These are phyloP conservation scores for Fomitopsis serialis DNA, from an alignment of 768 basidiomycete species.

Conservation along the genomic window DNA sequence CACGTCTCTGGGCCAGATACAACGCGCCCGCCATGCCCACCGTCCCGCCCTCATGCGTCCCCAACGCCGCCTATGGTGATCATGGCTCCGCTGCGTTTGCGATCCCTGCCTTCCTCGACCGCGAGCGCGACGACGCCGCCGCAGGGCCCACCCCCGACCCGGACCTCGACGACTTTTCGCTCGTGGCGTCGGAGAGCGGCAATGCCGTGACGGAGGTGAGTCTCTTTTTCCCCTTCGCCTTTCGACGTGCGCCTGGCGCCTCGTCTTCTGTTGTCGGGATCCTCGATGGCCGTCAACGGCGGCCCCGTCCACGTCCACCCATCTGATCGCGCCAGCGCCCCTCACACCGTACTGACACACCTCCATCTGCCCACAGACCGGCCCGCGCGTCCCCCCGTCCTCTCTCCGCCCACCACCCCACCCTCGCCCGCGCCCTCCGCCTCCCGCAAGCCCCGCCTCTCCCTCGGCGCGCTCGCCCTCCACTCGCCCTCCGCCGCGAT, in stretches of 20 bases:
- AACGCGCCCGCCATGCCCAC: constrained; percentile 16
- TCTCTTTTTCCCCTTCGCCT: background rate
- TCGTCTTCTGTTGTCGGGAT: background rate
- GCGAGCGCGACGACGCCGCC: constrained; percentile 2
- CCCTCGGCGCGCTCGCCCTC: constrained; percentile 17
- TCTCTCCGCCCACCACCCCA: background rate
- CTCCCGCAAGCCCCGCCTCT: constrained; percentile 14
- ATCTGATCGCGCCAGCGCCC: background rate
- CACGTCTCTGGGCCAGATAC: background rate
- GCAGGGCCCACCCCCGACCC: constrained; percentile 24
- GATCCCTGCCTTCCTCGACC: background rate
- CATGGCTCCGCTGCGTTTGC: constrained; percentile 3
- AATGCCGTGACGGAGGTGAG: constrained; percentile 18
- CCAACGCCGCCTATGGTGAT: constrained; percentile 2
- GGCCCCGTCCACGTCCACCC: background rate
- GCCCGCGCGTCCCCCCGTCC: background rate
- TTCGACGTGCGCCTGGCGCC: background rate
- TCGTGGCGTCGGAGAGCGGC: constrained; percentile 17
- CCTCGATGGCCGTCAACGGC: no score
- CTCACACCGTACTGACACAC: background rate
- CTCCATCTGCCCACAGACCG: background rate
- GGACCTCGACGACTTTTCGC: constrained; percentile 20
- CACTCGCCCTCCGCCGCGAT: constrained; percentile 26
- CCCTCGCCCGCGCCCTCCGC: background rate
- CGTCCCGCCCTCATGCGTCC: constrained; percentile 16